These are phyloP conservation scores for Wickerhamiella galacta DNA, from an alignment of 805 yeast genomes.

Conservation along the genomic window DNA sequence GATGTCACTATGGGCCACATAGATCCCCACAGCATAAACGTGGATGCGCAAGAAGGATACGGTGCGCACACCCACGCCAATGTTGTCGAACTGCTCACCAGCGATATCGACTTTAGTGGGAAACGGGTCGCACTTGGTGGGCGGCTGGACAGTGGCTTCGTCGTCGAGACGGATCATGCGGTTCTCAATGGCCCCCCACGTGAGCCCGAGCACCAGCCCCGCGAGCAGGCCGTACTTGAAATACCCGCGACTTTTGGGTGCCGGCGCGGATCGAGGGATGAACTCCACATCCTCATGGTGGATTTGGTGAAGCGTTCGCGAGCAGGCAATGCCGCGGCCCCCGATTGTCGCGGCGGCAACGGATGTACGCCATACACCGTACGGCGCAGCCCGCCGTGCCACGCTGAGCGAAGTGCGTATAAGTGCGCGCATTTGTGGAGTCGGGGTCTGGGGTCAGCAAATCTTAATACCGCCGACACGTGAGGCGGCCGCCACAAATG, in stretches of 20 bases:
- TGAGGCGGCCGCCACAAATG: too few species aligned
- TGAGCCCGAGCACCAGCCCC: slow-evolving; percentile 7
- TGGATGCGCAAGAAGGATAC: slow-evolving; percentile 71
- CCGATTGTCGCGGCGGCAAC: too few species aligned
- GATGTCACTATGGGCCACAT: slow-evolving; percentile 45
- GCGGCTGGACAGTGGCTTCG: slow-evolving; percentile 16
- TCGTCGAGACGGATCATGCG: slow-evolving; percentile 4
- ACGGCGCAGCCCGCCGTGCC: too few species aligned
- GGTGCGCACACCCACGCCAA: slow-evolving; percentile 70
- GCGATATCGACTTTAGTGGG: slow-evolving; percentile 16
- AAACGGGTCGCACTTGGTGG: slow-evolving; percentile 22
- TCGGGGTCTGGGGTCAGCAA: too few species aligned
- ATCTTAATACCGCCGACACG: too few species aligned
- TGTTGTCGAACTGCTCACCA: slow-evolving; percentile 30
- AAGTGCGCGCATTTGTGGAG: too few species aligned
- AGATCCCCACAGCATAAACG: slow-evolving; percentile 78
- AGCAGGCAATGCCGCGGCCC: too few species aligned
- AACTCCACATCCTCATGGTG: too few species aligned
- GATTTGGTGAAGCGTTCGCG: too few species aligned
- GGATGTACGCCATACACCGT: too few species aligned
- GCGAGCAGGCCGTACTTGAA: slow-evolving; percentile 5
- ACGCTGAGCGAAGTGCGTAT: too few species aligned
- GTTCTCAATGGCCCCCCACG: slow-evolving; percentile 5
- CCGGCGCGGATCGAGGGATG: too few species aligned
- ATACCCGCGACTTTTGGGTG: not conserved